Evolutionary conservation across 2,329 filamentous ascomycete genomes (phyloP), one percentile per base, ranked within the genome.

Genomic region (Lithohypha guttulata): DNA sequence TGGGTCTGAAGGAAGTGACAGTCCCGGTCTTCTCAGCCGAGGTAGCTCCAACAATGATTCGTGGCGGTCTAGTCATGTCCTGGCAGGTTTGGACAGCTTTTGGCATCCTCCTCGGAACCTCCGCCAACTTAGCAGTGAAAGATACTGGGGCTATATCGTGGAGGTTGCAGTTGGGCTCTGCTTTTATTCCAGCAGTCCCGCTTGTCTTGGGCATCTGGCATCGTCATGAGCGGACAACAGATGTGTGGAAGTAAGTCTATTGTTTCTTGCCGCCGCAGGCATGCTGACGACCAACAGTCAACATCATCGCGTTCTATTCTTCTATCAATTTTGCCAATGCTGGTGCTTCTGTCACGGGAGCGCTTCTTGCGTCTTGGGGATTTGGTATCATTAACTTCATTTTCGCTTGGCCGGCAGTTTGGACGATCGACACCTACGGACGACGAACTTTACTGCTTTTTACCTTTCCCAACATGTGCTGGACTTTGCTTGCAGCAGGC

Each of bases 111-210:
- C 20, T 55, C 11, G 75, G 76, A 11, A 80, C 71, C 53, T 69
- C 67, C 5, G 73, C 68, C 32, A 75, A 78, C 50, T 60, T 80
- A 19, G 73, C 71, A 6, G 77, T 81, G 53, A 78, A 72, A 53
- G 59, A 70, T 38, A 73, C 63, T 0, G 72, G 73, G 13, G 52
- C 52, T 3, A 70, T 77, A 23, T 63, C 72, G 4, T 82, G 78
- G 78, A 64, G 78, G 23, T 59, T 80, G 17, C 75, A 78, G 51
- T 58, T 81, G 3, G 75, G 68, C 8, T 77, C 75, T 2, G 75
- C 79, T 2, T 75, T 80, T 34, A 71, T 80, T 19, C 77, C 77
- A 1, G 75, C 77, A 0, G 57, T 82, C 1, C 75, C 76, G 3
- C 61, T 82, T 4, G 53, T 77, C 7, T 11, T 71, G 4, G 63